Base-by-base conservation (phyloP, 129 eudicot species). In the Flaveria brownii region DNA sequence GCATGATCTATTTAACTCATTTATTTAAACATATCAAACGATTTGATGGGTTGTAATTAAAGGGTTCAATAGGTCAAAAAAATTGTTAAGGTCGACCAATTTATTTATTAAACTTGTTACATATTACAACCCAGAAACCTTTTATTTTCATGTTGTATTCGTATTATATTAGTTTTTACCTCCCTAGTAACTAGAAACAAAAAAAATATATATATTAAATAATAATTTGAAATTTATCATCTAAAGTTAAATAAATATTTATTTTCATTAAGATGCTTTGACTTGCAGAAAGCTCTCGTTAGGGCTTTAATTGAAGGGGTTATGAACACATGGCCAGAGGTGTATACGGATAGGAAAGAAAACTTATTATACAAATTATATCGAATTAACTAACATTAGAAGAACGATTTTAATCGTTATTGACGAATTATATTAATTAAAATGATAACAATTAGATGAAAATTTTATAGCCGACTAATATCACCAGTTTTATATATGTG, bases 301-400 rank as follows among this genome's bases (percentile, higher is more conserved):
- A 18, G 43, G 70, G 63, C 78, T 52, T 57, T 80, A 72, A 79
- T 72, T 79, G 77, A 50, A 13, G 75, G 43, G 50, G 50, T 64
- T 22, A 20, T 73, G 84, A 67, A 73, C 84, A 80, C 84, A 74
- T 80, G 84, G 84, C 84, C 79, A 80, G 84, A 73, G 71, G 42
- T 23, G 70, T 64, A 73, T 73, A 72, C 70, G 60, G 54, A 80
- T 68, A 63, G 78, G 61, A 72, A 72, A 62, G 78, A 59, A 64
- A 72, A 73, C 1, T 73, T 68, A 50, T 79, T 42, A 14, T 16
- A 41, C 20, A 13, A 22, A 69, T 23, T 49, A 15, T 17, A 51
- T 64, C 50, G 30, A 49, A 33, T 50, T 64, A 33, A 64, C n/a
- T 18, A 30, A 52, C 23, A 76, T 49, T 46, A 26, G 9, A n/a